Evolutionary conservation across 2,329 filamentous ascomycete genomes (phyloP), one percentile per base, ranked within the genome.

Genomic region (Stagonosporopsis chrysanthemi): DNA sequence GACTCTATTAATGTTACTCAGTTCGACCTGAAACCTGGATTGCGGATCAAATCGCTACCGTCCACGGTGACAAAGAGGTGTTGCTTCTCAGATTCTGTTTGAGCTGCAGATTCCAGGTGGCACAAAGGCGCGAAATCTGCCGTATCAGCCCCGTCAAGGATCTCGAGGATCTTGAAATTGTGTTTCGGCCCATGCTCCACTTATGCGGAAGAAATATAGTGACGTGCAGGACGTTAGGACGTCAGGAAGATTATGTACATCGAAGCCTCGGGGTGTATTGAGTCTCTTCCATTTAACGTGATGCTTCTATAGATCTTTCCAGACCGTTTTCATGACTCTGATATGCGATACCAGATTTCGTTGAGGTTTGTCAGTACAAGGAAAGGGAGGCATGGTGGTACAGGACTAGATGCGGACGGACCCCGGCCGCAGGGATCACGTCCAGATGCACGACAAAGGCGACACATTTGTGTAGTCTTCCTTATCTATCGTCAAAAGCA

Each of bases 21-120:
- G 52, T 58, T 66, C 59, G 66, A 68, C 67, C 72, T 67, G 53
- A 60, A 65, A 72, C 72, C 73, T 63, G 71, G 72, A 62, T 61
- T 55, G 51, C 57, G 73, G 71, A 68, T 65, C 57, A 24, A 49
- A 46, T 65, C 61, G 61, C 63, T 59, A 64, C 59, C 56, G 24
- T 52, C n/a, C 42, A 55, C 38, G 55, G 54, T 58, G 59, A 53
- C 54, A 53, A 45, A 59, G 56, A 61, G 36, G 52, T 56, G 38
- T 53, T 62, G 42, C 43, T 36, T 35, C 49, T 52, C 46, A 52
- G 31, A 50, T 45, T 43, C 56, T 44, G 42, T 58, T 56, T 52
- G 38, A 41, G 49, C 51, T 58, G 58, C 58, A 61, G 56, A 43
- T 44, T 49, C 42, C 35, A 41, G 28, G 69, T 71, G 6, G 65